Conservation (phyloP, 805 yeast species). For the Phaffomyces thermotolerans region DNA sequence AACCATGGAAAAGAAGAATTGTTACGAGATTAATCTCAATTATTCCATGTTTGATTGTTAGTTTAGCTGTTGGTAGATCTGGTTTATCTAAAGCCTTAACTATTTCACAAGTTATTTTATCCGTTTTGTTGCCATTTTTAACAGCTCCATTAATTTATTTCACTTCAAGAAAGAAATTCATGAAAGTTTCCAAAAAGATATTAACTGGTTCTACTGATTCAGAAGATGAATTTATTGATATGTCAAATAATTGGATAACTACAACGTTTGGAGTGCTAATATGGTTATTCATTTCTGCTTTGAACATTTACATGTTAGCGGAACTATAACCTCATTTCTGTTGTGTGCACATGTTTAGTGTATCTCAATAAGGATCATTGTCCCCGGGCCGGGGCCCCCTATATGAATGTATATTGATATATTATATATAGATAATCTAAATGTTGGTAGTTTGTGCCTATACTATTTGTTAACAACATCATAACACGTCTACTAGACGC, state of each 20-base stretch:
- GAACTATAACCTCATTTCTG: conserved; percentile 18
- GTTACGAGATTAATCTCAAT: conserved; percentile 74
- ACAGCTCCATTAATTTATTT: conserved; percentile 82
- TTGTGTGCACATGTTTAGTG: no score
- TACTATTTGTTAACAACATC: no score
- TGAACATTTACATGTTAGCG: conserved; percentile 60
- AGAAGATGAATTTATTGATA: conserved; percentile 29
- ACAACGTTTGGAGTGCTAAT: conserved; percentile 44
- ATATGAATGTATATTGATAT: no score
- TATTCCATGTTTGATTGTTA: conserved; percentile 71
- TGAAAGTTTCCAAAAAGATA: conserved; percentile 44
- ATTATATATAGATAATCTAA: no score
- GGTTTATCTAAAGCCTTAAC: conserved; percentile 72
- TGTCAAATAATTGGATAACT: conserved; percentile 57
- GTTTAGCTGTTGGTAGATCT: conserved; percentile 59
- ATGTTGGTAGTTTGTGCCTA: no score
- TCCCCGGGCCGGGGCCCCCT: no score
- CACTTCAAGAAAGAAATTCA: conserved; percentile 61
- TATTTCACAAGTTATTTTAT: conserved; percentile 79
- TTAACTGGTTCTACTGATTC: conserved; percentile 7
- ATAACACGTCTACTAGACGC: no score
- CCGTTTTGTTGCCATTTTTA: conserved; percentile 74
- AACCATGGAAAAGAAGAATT: conserved; percentile 76
- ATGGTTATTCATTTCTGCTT: conserved; percentile 66
- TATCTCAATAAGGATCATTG: no score